A percentile compares a stretch with the other conserved stretches of the same genome.
Conservation (phyloP, 1,139 yeast species). For the Candida sanyaensis region DNA sequence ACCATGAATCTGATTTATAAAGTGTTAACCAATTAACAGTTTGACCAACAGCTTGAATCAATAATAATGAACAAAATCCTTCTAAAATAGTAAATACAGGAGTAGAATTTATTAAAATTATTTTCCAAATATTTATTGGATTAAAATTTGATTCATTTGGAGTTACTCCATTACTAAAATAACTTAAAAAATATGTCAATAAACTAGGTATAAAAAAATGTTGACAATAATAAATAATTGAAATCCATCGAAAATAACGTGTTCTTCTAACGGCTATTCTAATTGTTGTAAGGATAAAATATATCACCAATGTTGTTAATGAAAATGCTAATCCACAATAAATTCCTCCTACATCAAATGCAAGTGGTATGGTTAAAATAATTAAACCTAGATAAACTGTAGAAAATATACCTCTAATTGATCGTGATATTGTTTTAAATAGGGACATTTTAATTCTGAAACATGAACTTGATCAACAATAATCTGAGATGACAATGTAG, state of each 20-base stretch:
- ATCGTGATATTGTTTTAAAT: slow-evolving; percentile 14
- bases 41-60: slow-evolving; percentile 90
- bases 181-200: slow-evolving; percentile 69
- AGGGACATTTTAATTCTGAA: slow-evolving; percentile 5
- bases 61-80: slow-evolving; percentile 87
- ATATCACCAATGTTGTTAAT: slow-evolving; percentile 66
- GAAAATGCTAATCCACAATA: slow-evolving; percentile 89
- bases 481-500: not conserved
- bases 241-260: slow-evolving; percentile 52
- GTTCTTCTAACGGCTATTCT: slow-evolving; percentile 55
- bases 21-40: slow-evolving; percentile 73
- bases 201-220: slow-evolving; percentile 83
- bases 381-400: slow-evolving; percentile 65
- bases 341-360: slow-evolving; percentile 94
- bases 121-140: slow-evolving; percentile 57
- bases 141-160: slow-evolving; percentile 9
- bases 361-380: slow-evolving; percentile 83
- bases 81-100: slow-evolving; percentile 87
- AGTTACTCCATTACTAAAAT: slow-evolving; percentile 22
- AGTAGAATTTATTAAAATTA: slow-evolving; percentile 73
- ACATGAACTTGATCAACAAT: not conserved
- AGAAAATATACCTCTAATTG: slow-evolving; percentile 44
- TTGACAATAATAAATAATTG: slow-evolving; percentile 74
- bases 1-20: slow-evolving; percentile 74
- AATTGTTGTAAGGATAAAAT: slow-evolving; percentile 72